phyloP scores from a whole-genome alignment of 2,329 filamentous ascomycete species.

The Aureobasidium sp. region DNA sequence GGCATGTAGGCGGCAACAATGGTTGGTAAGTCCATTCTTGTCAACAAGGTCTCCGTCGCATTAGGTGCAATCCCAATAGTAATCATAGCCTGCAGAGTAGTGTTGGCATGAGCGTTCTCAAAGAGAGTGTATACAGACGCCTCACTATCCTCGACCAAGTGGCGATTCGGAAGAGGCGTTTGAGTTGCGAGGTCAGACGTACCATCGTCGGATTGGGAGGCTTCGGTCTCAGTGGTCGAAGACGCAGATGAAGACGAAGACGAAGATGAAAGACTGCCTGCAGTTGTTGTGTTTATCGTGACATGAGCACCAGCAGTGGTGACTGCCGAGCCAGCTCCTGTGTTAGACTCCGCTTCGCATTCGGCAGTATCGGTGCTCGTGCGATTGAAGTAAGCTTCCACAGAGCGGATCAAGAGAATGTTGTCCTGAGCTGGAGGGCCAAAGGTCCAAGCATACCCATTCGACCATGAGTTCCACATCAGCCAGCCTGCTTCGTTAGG shows the following conservation, averaged over 20 bases:
- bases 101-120: neutral
- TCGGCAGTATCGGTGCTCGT: neutral
- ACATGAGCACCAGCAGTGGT: neutral
- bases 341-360: neutral
- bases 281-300: neutral
- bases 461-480: slow-evolving; percentile 49
- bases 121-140: no score
- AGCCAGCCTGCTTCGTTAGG: slow-evolving; percentile 56
- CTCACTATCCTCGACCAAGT: neutral
- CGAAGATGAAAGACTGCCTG: neutral
- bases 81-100: neutral
- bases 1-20: neutral
- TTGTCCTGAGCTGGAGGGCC: slow-evolving; percentile 60
- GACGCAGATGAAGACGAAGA: neutral
- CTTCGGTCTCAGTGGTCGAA: neutral
- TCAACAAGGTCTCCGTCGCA: neutral
- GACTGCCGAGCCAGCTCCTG: neutral
- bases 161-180: neutral
- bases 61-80: slow-evolving; percentile 3
- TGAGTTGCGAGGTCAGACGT: neutral
- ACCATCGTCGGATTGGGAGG: neutral
- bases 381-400: slow-evolving; percentile 70
- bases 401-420: slow-evolving; percentile 56
- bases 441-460: slow-evolving; percentile 65
- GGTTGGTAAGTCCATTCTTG: neutral